Conservation (phyloP, 1,139 yeast species). For the Kurtzmaniella quercitrusa region DNA sequence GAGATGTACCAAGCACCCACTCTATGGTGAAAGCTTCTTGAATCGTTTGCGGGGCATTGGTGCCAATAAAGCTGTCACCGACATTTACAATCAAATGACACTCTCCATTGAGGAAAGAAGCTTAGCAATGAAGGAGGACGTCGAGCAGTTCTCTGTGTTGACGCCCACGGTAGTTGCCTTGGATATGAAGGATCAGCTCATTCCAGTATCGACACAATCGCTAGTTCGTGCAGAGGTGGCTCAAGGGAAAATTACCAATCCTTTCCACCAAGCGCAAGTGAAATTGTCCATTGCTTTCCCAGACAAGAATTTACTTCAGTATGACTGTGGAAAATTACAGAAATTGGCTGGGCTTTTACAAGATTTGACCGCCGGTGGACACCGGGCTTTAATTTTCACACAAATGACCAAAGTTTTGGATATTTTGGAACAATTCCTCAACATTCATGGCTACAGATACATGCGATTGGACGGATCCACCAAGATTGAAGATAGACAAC, state of each 20-base stretch:
- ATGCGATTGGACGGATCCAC: constrained; percentile 98
- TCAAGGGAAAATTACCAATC: constrained; percentile 42
- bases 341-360: constrained; percentile 71
- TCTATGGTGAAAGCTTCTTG: constrained; percentile 49
- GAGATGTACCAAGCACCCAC: constrained; percentile 54
- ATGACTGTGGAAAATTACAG: constrained; percentile 96
- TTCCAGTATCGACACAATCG: constrained; percentile 34
- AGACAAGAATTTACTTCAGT: constrained; percentile 85
- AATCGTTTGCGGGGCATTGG: constrained; percentile 10
- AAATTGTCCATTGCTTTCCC: constrained; percentile 93
- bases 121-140: constrained; percentile 39
- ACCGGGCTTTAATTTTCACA: constrained; percentile 91
- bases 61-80: constrained; percentile 15
- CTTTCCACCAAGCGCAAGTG: constrained; percentile 82
- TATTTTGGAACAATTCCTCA: constrained; percentile 86
- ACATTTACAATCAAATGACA: constrained; percentile 26
- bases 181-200: constrained; percentile 61
- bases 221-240: constrained; percentile 32
- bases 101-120: constrained; percentile 42
- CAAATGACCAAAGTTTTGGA: constrained; percentile 98
- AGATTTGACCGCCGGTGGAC: constrained; percentile 79
- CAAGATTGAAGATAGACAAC: constrained; percentile 92
- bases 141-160: constrained; percentile 78
- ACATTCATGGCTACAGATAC: constrained; percentile 90
- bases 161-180: constrained; percentile 84